phyloP scores from a whole-genome alignment of 768 basidiomycete genomes.

The Lactarius psammicola region DNA sequence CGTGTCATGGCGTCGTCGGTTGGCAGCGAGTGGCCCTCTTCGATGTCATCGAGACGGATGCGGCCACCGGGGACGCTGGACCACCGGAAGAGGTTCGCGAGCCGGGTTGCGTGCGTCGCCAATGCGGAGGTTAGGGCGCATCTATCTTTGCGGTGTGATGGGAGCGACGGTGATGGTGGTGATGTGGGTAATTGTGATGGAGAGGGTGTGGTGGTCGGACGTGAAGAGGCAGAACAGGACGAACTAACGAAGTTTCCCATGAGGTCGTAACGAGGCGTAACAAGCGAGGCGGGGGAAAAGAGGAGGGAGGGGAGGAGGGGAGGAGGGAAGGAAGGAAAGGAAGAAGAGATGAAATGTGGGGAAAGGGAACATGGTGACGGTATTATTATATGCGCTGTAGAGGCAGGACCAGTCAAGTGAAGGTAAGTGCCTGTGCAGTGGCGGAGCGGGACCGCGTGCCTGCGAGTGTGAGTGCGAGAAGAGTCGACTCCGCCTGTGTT shows the following conservation, averaged over 20 bases:
- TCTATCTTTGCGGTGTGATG: not conserved
- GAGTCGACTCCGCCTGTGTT: not conserved
- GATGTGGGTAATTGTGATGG: not conserved
- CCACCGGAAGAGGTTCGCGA: not conserved
- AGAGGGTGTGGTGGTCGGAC: not conserved
- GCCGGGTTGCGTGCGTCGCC: not conserved
- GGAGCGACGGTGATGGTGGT: not conserved
- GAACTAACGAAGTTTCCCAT: slow-evolving; percentile 20
- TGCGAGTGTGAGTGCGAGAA: not conserved
- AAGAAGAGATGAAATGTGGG: slow-evolving; percentile 13
- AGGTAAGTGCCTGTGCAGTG: not conserved
- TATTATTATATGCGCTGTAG: not conserved
- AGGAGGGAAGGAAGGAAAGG: not conserved
- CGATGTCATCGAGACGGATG: slow-evolving; percentile 9
- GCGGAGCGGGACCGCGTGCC: not conserved
- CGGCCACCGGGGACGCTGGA: not conserved
- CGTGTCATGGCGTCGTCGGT: no score
- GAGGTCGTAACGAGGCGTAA: not conserved
- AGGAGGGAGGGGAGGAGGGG: not conserved
- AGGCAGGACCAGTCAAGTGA: not conserved
- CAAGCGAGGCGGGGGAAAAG: not conserved
- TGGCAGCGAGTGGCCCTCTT: not conserved
- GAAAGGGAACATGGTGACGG: slow-evolving; percentile 9
- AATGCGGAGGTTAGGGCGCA: slow-evolving; percentile 10
- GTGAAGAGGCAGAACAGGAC: slow-evolving; percentile 4